phyloP scores from a whole-genome alignment of 371 early-diverging fungal species.

The Smittium culicis region DNA sequence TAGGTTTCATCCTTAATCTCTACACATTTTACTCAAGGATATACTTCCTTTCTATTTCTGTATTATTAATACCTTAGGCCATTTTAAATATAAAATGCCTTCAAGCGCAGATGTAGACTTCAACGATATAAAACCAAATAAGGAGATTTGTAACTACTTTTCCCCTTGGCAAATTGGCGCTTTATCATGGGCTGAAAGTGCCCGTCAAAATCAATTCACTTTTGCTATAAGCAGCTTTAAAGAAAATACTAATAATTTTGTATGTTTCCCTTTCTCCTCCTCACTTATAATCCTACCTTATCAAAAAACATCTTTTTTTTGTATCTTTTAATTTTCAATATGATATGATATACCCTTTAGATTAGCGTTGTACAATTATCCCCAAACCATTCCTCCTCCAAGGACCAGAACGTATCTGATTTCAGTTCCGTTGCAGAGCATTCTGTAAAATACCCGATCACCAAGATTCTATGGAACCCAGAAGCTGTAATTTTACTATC shows the following conservation, averaged over 20 bases:
- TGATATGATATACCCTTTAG: background rate
- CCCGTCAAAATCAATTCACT: constrained; percentile 38
- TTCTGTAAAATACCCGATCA: constrained; percentile 74
- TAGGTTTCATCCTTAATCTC: no score
- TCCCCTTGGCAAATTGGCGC: constrained; percentile 77
- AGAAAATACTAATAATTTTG: constrained; percentile 51
- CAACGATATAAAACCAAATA: no score
- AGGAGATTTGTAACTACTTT: constrained; percentile 68
- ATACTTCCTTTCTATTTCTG: no score
- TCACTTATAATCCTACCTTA: background rate
- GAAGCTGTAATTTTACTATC: constrained; percentile 36
- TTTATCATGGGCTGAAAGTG: constrained; percentile 67
- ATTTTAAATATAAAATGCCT: no score
- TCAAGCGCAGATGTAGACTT: no score
- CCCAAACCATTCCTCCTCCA: constrained; percentile 19
- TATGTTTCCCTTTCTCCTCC: background rate
- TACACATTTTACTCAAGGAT: no score
- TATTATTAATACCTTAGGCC: no score
- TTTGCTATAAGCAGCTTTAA: constrained; percentile 72
- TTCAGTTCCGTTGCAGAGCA: constrained; percentile 62
- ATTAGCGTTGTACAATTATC: constrained; percentile 19
- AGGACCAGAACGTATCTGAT: constrained; percentile 28
- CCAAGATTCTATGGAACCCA: constrained; percentile 82
- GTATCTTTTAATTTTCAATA: background rate
- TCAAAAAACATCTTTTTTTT: background rate